Conservation (phyloP, 108 stramenopile genomes). For the Nannochloropsis salina region DNA sequence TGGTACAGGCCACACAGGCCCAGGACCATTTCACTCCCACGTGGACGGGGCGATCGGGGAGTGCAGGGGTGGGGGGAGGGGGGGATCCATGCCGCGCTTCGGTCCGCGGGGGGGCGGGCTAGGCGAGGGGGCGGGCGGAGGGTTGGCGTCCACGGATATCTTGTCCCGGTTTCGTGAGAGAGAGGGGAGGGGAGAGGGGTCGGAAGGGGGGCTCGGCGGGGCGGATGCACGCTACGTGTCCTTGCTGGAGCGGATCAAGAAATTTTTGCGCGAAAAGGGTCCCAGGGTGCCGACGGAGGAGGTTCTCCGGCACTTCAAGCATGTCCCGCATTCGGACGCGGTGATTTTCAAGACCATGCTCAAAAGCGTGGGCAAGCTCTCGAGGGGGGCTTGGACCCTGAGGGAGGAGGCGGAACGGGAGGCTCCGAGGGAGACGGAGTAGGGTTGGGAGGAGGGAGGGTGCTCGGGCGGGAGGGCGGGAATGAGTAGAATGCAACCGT, state of each 20-base stretch:
- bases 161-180: neutral
- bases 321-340: constrained; percentile 18
- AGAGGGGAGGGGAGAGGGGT: neutral
- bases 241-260: constrained; percentile 12
- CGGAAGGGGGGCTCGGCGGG: neutral
- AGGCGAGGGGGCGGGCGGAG: neutral
- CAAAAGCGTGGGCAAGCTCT: neutral
- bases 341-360: constrained; percentile 23
- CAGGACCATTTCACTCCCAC: constrained; percentile 11
- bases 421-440: too few relatives aligned
- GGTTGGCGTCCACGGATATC: neutral
- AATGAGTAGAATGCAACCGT: neutral
- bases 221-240: neutral
- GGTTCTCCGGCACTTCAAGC: neutral
- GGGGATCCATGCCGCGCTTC: neutral
- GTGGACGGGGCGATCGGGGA: constrained; percentile 13
- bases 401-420: constrained; percentile 13
- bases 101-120: neutral
- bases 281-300: constrained; percentile 5
- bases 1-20: neutral
- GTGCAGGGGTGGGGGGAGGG: neutral
- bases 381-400: constrained; percentile 9
- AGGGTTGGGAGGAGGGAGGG: neutral
- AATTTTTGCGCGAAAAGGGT: neutral
- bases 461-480: neutral